Base-by-base conservation (phyloP, 306 rosid species). In the Gastrolobium bilobum region DNA sequence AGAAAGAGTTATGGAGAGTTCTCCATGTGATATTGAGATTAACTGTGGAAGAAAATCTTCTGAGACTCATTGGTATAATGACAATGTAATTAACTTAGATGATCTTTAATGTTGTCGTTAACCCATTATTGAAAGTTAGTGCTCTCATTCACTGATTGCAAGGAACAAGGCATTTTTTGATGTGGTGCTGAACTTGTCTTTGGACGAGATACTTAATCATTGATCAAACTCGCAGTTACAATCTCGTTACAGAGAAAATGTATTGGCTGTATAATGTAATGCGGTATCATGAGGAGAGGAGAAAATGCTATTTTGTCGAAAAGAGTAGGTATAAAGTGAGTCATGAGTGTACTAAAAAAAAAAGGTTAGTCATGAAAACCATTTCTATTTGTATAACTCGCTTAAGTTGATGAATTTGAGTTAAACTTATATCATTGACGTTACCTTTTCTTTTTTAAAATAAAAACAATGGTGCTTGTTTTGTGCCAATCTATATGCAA, bases 31-130 rank as follows among this genome's bases (percentile, higher is more conserved):
- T 67, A 5, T 7, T 43, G 85, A 85, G 81, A 81, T 48, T 40
- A 63, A 54, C 63, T 73, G 81, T 60, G 81, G 58, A 20, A 75
- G 84, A 75, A 79, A 76, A 42, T 20, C 51, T 59, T 62, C n/a
- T 46, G 91, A 87, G 14, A 83, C 88, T 54, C 51, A n/a, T 58
- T 86, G 94, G 88, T 82, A 73, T 29, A 78, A 73, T 66, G 87
- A 90, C 76, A 63, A 83, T 20, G 58, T 84, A 31, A 87, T 92
- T 52, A 81, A 89, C 83, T 87, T 88, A 34, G 88, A 84, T 79
- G 89, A 88, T 73, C 91, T 90, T 83, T 92, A 62, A 84, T 15
- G 72, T 46, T 63, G 64, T 73, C 8, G 14, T 31, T 71, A 9
- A 51, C 34, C 37, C 26, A 43, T 66, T 69, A 39, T 47, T 79